Percentiles rank a stretch among this genome's conserved stretches.
phyloP scores from a whole-genome alignment of 179 eudicot genomes.

The Patellifolia procumbens region DNA sequence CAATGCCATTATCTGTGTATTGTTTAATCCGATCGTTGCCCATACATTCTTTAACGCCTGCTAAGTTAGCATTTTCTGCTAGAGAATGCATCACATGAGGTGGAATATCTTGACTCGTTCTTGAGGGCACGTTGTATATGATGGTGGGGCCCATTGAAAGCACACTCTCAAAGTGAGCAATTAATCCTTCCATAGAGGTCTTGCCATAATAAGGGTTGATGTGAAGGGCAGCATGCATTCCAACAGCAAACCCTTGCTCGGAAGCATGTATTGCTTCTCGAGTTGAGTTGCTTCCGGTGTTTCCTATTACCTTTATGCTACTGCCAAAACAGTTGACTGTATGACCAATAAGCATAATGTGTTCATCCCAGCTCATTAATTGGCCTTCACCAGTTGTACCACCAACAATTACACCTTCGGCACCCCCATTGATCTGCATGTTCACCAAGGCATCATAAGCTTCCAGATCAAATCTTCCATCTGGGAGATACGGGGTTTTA shows the following conservation, averaged over 20 bases:
- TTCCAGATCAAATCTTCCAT: constrained; percentile 91
- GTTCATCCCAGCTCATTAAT: constrained; percentile 93
- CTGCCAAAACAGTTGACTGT: constrained; percentile 86
- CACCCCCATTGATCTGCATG: constrained; percentile 76
- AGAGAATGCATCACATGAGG: constrained; percentile 53
- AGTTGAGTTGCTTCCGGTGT: constrained; percentile 90
- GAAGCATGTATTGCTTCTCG: constrained; percentile 90
- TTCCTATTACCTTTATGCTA: constrained; percentile 73
- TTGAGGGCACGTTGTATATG: constrained; percentile 77
- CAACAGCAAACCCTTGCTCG: constrained; percentile 90
- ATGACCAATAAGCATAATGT: constrained; percentile 91
- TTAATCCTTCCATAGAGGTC: constrained; percentile 74
- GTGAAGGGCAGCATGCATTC: constrained; percentile 98
- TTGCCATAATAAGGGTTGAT: constrained; percentile 93
- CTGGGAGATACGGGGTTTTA: constrained; percentile 89
- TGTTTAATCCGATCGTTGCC: constrained; percentile 67
- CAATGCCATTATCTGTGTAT: constrained; percentile 56
- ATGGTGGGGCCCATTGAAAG: constrained; percentile 86
- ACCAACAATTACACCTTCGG: constrained; percentile 79
- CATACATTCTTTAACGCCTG: constrained; percentile 82
- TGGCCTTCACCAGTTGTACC: constrained; percentile 97
- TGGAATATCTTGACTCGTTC: constrained; percentile 86
- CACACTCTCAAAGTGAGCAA: constrained; percentile 71
- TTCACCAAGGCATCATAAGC: constrained; percentile 84
- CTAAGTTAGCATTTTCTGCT: constrained; percentile 54